Percentiles rank a stretch among this genome's conserved stretches.
Conservation (phyloP, 2,329 filamentous ascomycete genomes). For the Chaetomium strumarium region DNA sequence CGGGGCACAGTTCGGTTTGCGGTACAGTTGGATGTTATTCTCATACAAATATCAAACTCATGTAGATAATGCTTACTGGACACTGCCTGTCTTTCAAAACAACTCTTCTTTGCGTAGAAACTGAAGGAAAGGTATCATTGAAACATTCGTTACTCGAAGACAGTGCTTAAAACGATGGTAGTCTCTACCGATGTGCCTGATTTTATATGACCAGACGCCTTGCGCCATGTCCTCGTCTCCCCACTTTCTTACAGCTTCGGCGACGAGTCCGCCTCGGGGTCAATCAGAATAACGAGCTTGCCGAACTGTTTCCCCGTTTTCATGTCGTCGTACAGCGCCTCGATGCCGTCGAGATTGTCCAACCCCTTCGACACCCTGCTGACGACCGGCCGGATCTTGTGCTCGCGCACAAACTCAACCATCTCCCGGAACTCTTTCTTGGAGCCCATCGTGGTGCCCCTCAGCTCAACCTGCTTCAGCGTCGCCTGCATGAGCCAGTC, state of each 20-base stretch:
- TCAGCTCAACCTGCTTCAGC: slow-evolving; percentile 80
- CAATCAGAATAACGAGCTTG: slow-evolving; percentile 77
- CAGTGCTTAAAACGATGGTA: too few species aligned
- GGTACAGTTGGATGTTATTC: too few species aligned
- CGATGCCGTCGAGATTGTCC: slow-evolving; percentile 70
- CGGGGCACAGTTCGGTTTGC: too few species aligned
- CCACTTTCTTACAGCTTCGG: slow-evolving; percentile 20
- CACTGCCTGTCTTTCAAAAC: too few species aligned
- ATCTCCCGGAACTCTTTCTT: slow-evolving; percentile 86
- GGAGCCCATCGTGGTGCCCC: slow-evolving; percentile 86
- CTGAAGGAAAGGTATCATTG: too few species aligned
- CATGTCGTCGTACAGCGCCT: slow-evolving; percentile 82
- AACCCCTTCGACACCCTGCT: slow-evolving; percentile 68
- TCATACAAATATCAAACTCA: too few species aligned
- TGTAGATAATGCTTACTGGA: too few species aligned
- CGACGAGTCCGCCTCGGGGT: slow-evolving; percentile 21
- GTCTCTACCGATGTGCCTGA: too few species aligned
- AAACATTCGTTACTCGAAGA: too few species aligned
- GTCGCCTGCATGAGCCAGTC: slow-evolving; percentile 79
- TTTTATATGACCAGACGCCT: too few species aligned
- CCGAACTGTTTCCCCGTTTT: slow-evolving; percentile 82
- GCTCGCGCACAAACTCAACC: slow-evolving; percentile 70
- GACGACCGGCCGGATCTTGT: slow-evolving; percentile 71
- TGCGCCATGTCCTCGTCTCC: neutral
- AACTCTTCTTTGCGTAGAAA: too few species aligned